A percentile compares a stretch with the other conserved stretches of the same genome.
phyloP scores from a whole-genome alignment of 1,284 basidiomycete genomes.

The Fomitopsis betulina region DNA sequence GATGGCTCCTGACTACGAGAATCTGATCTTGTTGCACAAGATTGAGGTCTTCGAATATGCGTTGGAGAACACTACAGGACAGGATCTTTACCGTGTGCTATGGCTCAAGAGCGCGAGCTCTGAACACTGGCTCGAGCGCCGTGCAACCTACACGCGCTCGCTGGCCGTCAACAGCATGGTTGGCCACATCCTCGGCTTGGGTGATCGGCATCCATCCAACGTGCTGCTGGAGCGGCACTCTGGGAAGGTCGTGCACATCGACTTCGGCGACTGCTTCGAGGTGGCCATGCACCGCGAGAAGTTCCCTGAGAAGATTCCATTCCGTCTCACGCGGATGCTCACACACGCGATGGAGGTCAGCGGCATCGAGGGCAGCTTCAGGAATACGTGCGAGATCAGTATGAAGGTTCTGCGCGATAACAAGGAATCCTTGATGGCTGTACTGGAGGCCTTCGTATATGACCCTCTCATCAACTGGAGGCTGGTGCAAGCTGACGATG shows the following conservation, averaged over 20 bases:
- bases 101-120: conserved; percentile 97
- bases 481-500: conserved; percentile 67
- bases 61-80: conserved; percentile 96
- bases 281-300: conserved; percentile 96
- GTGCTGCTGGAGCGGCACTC: conserved; percentile 89
- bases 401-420: conserved; percentile 97
- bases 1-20: conserved; percentile 99
- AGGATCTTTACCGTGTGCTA: conserved; percentile 96
- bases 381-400: conserved; percentile 93
- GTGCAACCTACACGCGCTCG: conserved; percentile 95
- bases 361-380: conserved; percentile 97
- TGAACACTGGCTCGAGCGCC: conserved; percentile 96
- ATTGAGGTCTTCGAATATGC: conserved; percentile 99
- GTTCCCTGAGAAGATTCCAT: conserved; percentile 98
- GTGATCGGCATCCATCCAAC: conserved; percentile 98
- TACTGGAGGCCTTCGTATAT: conserved; percentile 93
- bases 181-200: conserved; percentile 95
- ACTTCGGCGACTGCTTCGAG: conserved; percentile 96
- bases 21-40: conserved; percentile 92
- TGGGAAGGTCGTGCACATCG: conserved; percentile 92
- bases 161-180: conserved; percentile 97
- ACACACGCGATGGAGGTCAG: conserved; percentile 99
- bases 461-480: conserved; percentile 90
- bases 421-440: conserved; percentile 97
- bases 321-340: conserved; percentile 97